These are phyloP conservation scores for Fusarium tupiense DNA, from an alignment of 2,329 filamentous ascomycete genomes.

Conservation along the genomic window DNA sequence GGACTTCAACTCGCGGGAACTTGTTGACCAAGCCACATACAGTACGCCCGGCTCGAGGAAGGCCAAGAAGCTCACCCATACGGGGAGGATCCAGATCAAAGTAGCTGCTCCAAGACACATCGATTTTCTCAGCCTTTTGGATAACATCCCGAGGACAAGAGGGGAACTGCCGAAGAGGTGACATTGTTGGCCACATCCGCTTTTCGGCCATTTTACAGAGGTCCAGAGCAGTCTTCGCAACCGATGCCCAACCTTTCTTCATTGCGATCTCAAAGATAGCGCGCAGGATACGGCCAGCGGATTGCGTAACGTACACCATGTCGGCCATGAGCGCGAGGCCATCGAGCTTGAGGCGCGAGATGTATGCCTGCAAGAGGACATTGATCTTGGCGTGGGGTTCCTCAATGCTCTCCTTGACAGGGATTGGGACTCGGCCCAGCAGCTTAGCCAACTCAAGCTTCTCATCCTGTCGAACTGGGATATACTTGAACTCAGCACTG, in stretches of 20 bases:
- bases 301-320: conserved; percentile 98
- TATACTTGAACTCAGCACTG: conserved; percentile 99
- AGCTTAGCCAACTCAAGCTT: conserved; percentile 96
- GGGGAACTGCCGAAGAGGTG: conserved; percentile 90
- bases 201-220: conserved; percentile 99
- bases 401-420: conserved; percentile 97
- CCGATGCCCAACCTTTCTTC: conserved; percentile 94
- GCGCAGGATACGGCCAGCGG: conserved; percentile 92
- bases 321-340: conserved; percentile 97
- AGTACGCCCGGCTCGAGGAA: conserved; percentile 86
- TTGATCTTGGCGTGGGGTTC: conserved; percentile 99
- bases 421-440: conserved; percentile 88
- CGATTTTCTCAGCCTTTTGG: conserved; percentile 92
- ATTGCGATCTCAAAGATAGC: conserved; percentile 98
- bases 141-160: conserved; percentile 85
- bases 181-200: conserved; percentile 99
- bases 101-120: conserved; percentile 92
- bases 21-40: conserved; percentile 90
- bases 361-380: conserved; percentile 94
- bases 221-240: conserved; percentile 90
- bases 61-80: conserved; percentile 92
- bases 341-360: conserved; percentile 92
- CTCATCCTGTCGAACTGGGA: conserved; percentile 96
- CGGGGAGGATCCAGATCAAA: conserved; percentile 96
- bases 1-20: conserved; percentile 91